Conservation (phyloP, 805 yeast genomes). For the Suhomyces faveliae region DNA sequence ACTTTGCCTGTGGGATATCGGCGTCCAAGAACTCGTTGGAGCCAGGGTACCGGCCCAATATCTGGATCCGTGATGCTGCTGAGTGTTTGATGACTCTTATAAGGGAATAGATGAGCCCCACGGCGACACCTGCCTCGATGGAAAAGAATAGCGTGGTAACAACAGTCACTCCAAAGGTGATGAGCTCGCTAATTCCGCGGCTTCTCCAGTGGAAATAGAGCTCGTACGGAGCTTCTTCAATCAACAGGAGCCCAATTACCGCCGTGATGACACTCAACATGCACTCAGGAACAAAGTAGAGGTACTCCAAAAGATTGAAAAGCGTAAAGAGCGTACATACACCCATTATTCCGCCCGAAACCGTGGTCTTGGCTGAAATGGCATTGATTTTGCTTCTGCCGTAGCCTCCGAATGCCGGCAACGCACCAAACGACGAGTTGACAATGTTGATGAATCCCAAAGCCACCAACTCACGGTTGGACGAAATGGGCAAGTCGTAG, state of each 20-base stretch:
- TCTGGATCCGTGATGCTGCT: constrained; percentile 79
- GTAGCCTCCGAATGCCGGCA: constrained; percentile 95
- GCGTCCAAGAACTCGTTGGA: constrained; percentile 43
- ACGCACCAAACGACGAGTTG: constrained; percentile 63
- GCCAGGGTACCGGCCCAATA: constrained; percentile 58
- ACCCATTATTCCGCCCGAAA: constrained; percentile 83
- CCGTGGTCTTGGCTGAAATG: constrained; percentile 76
- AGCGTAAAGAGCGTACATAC: constrained; percentile 67
- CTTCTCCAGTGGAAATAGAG: constrained; percentile 68
- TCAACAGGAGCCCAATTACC: constrained; percentile 57
- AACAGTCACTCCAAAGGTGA: constrained; percentile 65
- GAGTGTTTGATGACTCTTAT: constrained; percentile 78
- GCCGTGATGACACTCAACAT: constrained; percentile 78
- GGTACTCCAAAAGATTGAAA: constrained; percentile 53
- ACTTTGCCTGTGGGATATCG: constrained; percentile 22
- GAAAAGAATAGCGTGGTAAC: constrained; percentile 64
- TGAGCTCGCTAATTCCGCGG: constrained; percentile 73
- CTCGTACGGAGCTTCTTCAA: constrained; percentile 85
- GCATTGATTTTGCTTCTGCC: constrained; percentile 91
- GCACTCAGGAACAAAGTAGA: constrained; percentile 76
- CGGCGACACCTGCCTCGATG: constrained; percentile 83
- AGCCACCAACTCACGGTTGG: constrained; percentile 90
- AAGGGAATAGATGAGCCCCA: constrained; percentile 82
- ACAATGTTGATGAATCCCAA: constrained; percentile 72
- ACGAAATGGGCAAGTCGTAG: constrained; percentile 70